Conservation (phyloP, 192 early-diverging fungal species). For the Coemansia sp. region DNA sequence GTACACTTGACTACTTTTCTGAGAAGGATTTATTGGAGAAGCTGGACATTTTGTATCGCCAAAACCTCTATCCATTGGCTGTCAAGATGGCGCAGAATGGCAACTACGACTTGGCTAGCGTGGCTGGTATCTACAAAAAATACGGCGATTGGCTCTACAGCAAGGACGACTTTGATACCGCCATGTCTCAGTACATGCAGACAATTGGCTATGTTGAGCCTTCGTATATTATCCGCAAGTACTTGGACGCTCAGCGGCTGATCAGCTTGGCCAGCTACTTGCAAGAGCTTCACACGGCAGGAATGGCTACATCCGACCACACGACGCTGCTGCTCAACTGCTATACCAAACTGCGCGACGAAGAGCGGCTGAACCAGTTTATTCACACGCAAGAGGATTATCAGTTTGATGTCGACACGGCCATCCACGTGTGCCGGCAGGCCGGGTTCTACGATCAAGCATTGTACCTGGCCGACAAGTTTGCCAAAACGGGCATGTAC, state of each 20-base stretch:
- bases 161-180: conserved; percentile 83
- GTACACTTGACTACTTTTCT: conserved; percentile 59
- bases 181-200: conserved; percentile 88
- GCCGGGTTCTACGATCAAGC: conserved; percentile 90
- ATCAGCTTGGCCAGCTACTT: conserved; percentile 86
- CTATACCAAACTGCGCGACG: conserved; percentile 93
- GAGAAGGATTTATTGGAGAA: conserved; percentile 87
- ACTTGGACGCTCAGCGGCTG: conserved; percentile 90
- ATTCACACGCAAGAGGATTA: conserved; percentile 76
- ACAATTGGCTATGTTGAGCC: conserved; percentile 94
- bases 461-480: conserved; percentile 84
- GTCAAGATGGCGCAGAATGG: conserved; percentile 81
- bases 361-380: conserved; percentile 81
- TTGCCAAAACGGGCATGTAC: conserved; percentile 79
- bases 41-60: conserved; percentile 83
- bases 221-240: conserved; percentile 96
- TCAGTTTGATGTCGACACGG: conserved; percentile 92
- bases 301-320: conserved; percentile 89
- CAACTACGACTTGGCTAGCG: conserved; percentile 76
- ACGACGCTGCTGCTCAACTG: conserved; percentile 96
- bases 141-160: conserved; percentile 94
- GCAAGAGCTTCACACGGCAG: conserved; percentile 82
- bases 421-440: conserved; percentile 88
- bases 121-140: conserved; percentile 90
- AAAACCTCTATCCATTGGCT: conserved; percentile 87